Base-by-base conservation (phyloP, 2,329 filamentous ascomycete genomes). In the Penicillium sp. region DNA sequence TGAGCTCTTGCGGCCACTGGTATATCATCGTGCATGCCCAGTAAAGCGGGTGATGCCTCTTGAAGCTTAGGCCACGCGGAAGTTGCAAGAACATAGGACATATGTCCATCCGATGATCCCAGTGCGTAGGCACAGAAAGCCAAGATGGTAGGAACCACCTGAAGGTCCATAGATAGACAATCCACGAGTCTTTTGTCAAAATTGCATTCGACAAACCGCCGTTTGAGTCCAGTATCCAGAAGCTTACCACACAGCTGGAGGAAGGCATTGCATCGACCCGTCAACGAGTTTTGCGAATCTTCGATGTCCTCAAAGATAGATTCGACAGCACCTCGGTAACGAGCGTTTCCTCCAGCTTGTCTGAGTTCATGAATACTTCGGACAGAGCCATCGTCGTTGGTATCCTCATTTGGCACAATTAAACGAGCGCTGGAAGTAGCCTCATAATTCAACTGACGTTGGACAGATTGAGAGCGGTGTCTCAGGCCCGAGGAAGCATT, bases 181-280 rank as follows among this genome's bases (percentile, higher is more conserved):
- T 82, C 79, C 50, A 91, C 82, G 16, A 97, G 77, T 31, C 82
- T 82, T 51, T 85, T 81, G 58, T 90, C 88, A 53, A 88, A 84
- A 7, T 85, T 84, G 61, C 90, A 86, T 58, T 91, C 86, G 21
- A 88, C 80, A 64, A 96, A 91, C 31, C 73, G 71, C n/a, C 65
- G 67, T 32, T 66, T 63, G 51, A 75, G 73, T n/a, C 66, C 64
- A 23, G 67, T 47, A 37, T 78, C 79, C 3, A 74, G 61, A 54
- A 86, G 71, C 60, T 82, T 84, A 27, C 68, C 70, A 49, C 79
- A 78, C n/a, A 86, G 69, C 50, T 85, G 82, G 38, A 83, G 69
- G 56, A 86, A 73, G 3, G 80, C 79, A 63, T 75, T 82, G 41
- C 82, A 77, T 56, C 78, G 75, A 34, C 76, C 74, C 4, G 80